Evolutionary conservation across 805 yeast species (phyloP), one percentile per base, ranked within the genome.

Genomic region (Isabelozyma pseudorhagii): DNA sequence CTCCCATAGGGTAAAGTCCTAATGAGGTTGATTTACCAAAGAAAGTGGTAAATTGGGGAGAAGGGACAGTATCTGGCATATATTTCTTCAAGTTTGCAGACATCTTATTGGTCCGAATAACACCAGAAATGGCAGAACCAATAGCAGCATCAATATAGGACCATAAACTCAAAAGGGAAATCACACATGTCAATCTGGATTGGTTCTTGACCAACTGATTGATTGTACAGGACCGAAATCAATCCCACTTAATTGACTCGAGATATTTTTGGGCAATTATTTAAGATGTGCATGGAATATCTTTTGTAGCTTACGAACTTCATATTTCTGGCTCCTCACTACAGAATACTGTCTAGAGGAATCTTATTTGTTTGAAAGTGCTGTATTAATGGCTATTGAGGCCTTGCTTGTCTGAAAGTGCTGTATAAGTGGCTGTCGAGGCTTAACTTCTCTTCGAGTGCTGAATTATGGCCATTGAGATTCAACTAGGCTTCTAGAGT

Each of bases 111-210:
- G 48, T 40, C 62, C 56, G 50, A 41, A 75, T 62, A 31, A 77
- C 72, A 55, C 69, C 71, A 17, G 72, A 59, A 45, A 73, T 63
- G 7, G 78, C 74, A 44, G 62, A 47, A 31, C 78, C 79, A 44
- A 74, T 63, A 15, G 75, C 69, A 40, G 60, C 60, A 50, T 77
- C 79, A 50, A 73, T 65, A 15, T 61, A 53, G 6, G 67, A 55
- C 61, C 64, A 66, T 44, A 74, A 56, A 14, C 63, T 58, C 38
- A 72, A 50, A 18, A 74, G 45, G 0, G 76, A 62, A 43, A 75
- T 68, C 48, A 68, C 67, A 31, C 36, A 31, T 31, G n/a, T 13
- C 10, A 31, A 31, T 10, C 4, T 31, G 5, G 36, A 31, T 31
- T 31, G 36, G 3, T 31, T 31, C n/a, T 5, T 10, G 10, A 31